Evolutionary conservation across 1,139 yeast genomes (phyloP), one percentile per base, ranked within the genome.

Genomic region (Magnusiomyces tetraspermus): DNA sequence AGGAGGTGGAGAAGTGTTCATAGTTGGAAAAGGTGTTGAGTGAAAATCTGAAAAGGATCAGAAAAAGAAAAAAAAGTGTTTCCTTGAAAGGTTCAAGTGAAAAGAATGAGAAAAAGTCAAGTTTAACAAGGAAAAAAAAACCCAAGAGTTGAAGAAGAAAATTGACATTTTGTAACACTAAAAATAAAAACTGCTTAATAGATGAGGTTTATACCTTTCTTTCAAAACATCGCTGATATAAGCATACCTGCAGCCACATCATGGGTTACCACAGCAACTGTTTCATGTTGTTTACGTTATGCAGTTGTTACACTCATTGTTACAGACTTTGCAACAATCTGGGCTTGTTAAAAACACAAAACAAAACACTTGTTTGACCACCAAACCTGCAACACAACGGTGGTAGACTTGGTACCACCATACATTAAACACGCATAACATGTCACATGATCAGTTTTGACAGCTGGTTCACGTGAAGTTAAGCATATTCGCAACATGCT

Each of bases 1-100:
- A 33, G 53, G 52, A 31, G 37, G 53, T n/a, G 24, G 21, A 13
- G 40, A 45, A 26, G 45, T 13, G 48, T 30, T 30, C 48, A 45
- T 45, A 13, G 17, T 33, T 15, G 10, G 17, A 8, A 11, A 28
- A 28, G 31, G 11, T 6, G 6, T 8, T 6, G 11, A 28, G 31
- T 28, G 11, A 28, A 28, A 28, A 28, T 28, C 33, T 11, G 33
- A 28, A 28, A 28, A 8, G 33, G 11, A 11, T 6, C 11, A 8
- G 38, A 33, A 15, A 13, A 15, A 33, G n/a, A 17, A 33, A n/a
- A n/a, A n/a, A n/a, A n/a, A n/a, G n/a, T n/a, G n/a, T n/a, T n/a
- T n/a, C n/a, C n/a, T n/a, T n/a, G n/a, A n/a, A n/a, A n/a, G n/a
- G n/a, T n/a, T n/a, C n/a, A n/a, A n/a, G 17, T 10, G 17, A 33